Evolutionary conservation across 2,329 filamentous ascomycete genomes (phyloP).

Genomic region (Metarhizium rileyi): DNA sequence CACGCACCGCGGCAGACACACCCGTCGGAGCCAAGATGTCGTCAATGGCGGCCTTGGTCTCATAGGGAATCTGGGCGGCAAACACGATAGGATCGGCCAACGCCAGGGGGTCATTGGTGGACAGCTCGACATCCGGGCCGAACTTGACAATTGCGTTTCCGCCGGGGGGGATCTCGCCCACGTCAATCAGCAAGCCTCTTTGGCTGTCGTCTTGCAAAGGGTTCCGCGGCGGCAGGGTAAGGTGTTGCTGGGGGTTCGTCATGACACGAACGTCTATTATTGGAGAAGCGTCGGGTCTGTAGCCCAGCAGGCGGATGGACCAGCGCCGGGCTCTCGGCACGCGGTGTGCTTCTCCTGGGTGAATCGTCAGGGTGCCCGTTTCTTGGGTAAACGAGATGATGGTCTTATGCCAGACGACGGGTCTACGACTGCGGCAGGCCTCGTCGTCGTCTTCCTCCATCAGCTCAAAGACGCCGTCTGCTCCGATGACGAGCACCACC

Average conservation of each 20-base stretch:
- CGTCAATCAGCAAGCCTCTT: not conserved
- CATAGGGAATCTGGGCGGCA: constrained; percentile 9
- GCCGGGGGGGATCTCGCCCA: constrained; percentile 8
- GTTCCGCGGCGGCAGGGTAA: too few species aligned
- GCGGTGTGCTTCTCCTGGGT: not conserved
- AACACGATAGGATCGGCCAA: constrained; percentile 10
- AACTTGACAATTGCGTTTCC: constrained; percentile 6
- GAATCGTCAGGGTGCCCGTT: constrained; percentile 6
- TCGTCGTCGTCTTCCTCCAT: constrained; percentile 8
- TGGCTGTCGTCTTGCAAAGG: not conserved
- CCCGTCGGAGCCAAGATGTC: constrained; percentile 5
- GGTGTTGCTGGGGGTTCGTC: too few species aligned
- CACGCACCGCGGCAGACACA: constrained; percentile 6
- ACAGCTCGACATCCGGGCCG: constrained; percentile 8
- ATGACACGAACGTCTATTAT: not conserved
- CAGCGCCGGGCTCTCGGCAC: constrained; percentile 2
- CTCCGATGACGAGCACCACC: constrained; percentile 36
- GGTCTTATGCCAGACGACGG: constrained; percentile 6
- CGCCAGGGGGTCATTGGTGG: constrained; percentile 8
- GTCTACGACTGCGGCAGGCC: not conserved
- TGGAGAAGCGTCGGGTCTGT: not conserved
- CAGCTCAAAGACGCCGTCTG: constrained; percentile 32
- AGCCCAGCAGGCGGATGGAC: constrained; percentile 8
- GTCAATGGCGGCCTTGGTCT: constrained; percentile 12
- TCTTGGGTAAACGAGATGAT: constrained; percentile 7